phyloP scores from a whole-genome alignment of 306 rosid species.

The Dryas drummondii region DNA sequence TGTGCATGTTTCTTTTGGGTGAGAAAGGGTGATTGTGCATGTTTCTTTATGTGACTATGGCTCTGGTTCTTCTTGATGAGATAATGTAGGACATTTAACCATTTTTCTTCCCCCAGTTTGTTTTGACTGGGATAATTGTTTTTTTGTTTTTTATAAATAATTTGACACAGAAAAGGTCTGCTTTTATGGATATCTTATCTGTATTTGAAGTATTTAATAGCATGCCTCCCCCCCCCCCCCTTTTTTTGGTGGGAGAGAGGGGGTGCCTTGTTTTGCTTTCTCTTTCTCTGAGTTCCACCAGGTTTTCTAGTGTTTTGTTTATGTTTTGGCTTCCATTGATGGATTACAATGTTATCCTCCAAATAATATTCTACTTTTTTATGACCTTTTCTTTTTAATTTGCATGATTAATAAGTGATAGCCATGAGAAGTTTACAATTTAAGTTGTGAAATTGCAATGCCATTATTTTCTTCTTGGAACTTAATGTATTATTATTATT shows the following conservation, averaged over 20 bases:
- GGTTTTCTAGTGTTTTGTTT: no score
- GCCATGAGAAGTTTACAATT: background rate
- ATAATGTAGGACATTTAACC: background rate
- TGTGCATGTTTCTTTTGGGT: background rate
- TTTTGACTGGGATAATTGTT: no score
- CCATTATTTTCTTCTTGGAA: constrained; percentile 5
- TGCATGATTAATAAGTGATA: background rate
- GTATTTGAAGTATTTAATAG: no score
- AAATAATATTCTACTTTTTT: background rate
- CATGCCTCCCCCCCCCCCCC: no score
- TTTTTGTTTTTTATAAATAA: no score
- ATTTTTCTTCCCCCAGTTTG: background rate
- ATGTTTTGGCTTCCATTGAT: background rate
- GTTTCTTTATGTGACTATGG: background rate
- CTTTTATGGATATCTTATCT: no score
- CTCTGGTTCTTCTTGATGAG: background rate
- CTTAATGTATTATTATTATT: constrained; percentile 15
- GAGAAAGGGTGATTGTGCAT: background rate
- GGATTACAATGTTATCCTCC: background rate
- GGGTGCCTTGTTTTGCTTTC: no score
- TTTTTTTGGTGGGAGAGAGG: no score
- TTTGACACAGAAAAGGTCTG: no score
- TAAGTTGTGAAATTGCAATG: constrained; percentile 2
- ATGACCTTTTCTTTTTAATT: background rate
- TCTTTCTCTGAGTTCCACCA: no score